Conservation (phyloP, 768 basidiomycete genomes). For the Termitomyces sp. region DNA sequence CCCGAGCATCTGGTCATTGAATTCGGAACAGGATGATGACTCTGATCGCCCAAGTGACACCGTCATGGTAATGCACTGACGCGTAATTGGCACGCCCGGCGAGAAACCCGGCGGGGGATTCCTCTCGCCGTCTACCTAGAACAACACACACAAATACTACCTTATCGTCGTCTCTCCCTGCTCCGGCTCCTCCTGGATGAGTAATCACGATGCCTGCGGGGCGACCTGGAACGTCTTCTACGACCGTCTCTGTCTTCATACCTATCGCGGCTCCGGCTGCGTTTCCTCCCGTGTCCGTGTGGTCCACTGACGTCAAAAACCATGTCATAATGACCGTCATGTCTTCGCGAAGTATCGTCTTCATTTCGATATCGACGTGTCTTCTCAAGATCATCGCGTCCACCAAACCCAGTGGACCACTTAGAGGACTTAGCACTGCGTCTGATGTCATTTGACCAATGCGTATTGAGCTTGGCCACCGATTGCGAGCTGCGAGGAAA, state of each 20-base stretch:
- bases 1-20: neutral
- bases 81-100: constrained; percentile 1
- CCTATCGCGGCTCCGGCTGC: constrained; percentile 49
- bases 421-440: constrained; percentile 35
- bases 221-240: constrained; percentile 36
- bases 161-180: constrained; percentile 11
- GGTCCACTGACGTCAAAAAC: constrained; percentile 68
- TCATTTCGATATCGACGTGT: constrained; percentile 66
- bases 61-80: neutral
- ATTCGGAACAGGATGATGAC: neutral
- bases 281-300: constrained; percentile 39
- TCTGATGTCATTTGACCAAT: constrained; percentile 79
- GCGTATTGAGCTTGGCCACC: constrained; percentile 79
- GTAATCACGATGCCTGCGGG: constrained; percentile 19
- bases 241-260: constrained; percentile 28
- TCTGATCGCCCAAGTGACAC: neutral
- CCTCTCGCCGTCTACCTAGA: neutral
- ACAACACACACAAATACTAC: constrained; percentile 14
- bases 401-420: constrained; percentile 53
- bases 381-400: constrained; percentile 70
- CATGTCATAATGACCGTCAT: constrained; percentile 59
- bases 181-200: constrained; percentile 21
- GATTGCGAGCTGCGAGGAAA: constrained; percentile 74
- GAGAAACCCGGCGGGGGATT: neutral
- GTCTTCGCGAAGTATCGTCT: constrained; percentile 17